A percentile compares a stretch with the other conserved stretches of the same genome.
Evolutionary conservation across 2,329 filamentous ascomycete genomes (phyloP).

Genomic region (Talaromyces sp.): DNA sequence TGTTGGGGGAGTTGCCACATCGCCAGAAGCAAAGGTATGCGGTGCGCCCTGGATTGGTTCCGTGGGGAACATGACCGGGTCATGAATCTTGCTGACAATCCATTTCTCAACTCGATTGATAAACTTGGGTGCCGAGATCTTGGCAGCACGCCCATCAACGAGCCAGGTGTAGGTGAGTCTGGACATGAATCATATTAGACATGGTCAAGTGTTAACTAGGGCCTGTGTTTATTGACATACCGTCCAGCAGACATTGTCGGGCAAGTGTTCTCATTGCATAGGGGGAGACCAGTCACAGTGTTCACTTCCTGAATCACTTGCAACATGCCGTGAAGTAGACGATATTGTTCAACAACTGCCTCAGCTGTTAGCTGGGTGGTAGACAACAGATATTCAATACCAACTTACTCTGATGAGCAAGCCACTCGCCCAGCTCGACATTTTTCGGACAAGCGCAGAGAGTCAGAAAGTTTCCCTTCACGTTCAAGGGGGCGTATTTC

Average conservation of each 20-base stretch:
- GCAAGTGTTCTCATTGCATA: conserved; percentile 80
- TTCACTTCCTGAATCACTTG: conserved; percentile 84
- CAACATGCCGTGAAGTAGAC: conserved; percentile 83
- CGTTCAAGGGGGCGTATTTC: conserved; percentile 71
- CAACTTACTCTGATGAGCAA: conserved; percentile 83
- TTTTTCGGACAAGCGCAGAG: conserved; percentile 88
- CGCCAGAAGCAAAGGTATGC: conserved; percentile 50
- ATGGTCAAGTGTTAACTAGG: neutral
- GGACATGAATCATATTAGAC: conserved; percentile 14
- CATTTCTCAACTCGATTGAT: conserved; percentile 94
- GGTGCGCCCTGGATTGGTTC: conserved; percentile 64
- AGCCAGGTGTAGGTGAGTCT: conserved; percentile 97
- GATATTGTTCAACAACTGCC: conserved; percentile 85
- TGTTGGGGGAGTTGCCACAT: conserved; percentile 48
- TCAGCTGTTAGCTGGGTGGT: conserved; percentile 4
- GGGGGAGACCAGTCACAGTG: conserved; percentile 64
- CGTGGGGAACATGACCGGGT: conserved; percentile 84
- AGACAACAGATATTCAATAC: conserved; percentile 7
- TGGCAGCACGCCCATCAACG: conserved; percentile 81
- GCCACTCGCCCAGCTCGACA: conserved; percentile 91
- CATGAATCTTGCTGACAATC: conserved; percentile 94
- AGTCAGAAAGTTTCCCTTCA: conserved; percentile 97
- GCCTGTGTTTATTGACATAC: conserved; percentile 53
- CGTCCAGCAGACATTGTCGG: conserved; percentile 90
- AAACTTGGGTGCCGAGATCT: conserved; percentile 88